Base-by-base conservation (phyloP, 768 basidiomycete species). In the Boletales sp. region DNA sequence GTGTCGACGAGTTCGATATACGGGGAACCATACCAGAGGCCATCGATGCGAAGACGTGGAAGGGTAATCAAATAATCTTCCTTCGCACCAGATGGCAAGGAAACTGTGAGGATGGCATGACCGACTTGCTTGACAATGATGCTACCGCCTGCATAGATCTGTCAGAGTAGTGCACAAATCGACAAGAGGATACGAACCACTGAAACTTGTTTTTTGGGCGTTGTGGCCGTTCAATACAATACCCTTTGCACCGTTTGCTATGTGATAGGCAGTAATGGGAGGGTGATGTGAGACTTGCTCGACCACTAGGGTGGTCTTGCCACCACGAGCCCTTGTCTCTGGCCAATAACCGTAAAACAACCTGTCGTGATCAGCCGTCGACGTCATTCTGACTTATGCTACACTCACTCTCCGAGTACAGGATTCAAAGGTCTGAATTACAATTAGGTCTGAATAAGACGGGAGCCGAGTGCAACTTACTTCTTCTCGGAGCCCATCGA, bases 281-380 rank as follows among this genome's bases (percentile, higher is more conserved):
- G 89, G 87, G 63, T 99, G 95, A 64, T 99, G 95, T 18, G 95
- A 97, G 41, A 97, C 95, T 64, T 97, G 94, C 70, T 97, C 94
- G 4, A 94, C 92, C 36, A 88, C 80, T 30, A 97, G 79, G 36
- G 78, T 76, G 4, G 91, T 94, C 65, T 83, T 74, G n/a, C 92
- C 93, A 34, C 87, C 83, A 5, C 80, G 81, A 51, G 78, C 73
- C 44, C 72, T 66, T 39, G 61, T 62, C 65, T 87, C 82, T 3
- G 94, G 89, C 94, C 94, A 97, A 52, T 75, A 69, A 34, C 93
- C 94, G 54, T 91, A 94, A 70, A 97, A 97, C 25, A 90, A 73
- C 62, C 87, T 88, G 58, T 14, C 28, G 32, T 41, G 17, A 19
- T 41, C 19, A 19, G 59, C 37, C 62, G 47, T 12, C 10, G 31